A percentile compares a stretch with the other conserved stretches of the same genome.
These are phyloP conservation scores for Chlamydomonas eustigma DNA, from an alignment of 139 green algal species.

Conservation along the genomic window DNA sequence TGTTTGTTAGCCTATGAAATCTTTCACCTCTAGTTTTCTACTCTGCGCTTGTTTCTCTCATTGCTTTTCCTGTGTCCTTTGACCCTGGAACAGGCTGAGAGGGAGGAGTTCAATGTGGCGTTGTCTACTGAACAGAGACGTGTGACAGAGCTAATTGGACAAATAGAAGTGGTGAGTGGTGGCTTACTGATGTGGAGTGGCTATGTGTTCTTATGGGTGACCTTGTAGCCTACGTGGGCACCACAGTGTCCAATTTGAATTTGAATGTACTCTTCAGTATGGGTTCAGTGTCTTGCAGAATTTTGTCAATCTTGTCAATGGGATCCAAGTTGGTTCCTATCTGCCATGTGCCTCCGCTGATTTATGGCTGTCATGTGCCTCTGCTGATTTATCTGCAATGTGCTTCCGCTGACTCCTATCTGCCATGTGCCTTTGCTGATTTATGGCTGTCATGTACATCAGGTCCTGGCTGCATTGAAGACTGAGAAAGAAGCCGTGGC, in stretches of 20 bases:
- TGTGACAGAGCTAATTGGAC: conserved; percentile 20
- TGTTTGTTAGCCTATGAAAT: no score
- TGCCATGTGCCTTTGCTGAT: background rate
- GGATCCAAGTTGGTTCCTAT: background rate
- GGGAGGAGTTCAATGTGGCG: background rate
- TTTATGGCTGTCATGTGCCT: background rate
- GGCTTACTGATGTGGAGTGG: background rate
- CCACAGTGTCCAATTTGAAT: no score
- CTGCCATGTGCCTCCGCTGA: background rate
- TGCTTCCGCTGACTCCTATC: background rate
- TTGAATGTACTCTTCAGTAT: no score
- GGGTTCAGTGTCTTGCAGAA: background rate
- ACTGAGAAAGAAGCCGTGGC: conserved; percentile 13
- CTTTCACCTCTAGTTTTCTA: no score
- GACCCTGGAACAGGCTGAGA: background rate
- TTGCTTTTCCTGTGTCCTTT: background rate
- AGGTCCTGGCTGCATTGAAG: background rate
- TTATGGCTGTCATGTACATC: no score
- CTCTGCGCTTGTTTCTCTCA: background rate
- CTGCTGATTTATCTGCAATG: no score
- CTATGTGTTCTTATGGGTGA: no score
- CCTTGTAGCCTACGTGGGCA: no score
- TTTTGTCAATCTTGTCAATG: background rate
- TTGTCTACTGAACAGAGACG: conserved; percentile 12
- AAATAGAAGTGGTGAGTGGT: conserved; percentile 5